These are phyloP conservation scores for Paecilomyces niveus DNA, from an alignment of 2,329 filamentous ascomycete species.

Conservation along the genomic window DNA sequence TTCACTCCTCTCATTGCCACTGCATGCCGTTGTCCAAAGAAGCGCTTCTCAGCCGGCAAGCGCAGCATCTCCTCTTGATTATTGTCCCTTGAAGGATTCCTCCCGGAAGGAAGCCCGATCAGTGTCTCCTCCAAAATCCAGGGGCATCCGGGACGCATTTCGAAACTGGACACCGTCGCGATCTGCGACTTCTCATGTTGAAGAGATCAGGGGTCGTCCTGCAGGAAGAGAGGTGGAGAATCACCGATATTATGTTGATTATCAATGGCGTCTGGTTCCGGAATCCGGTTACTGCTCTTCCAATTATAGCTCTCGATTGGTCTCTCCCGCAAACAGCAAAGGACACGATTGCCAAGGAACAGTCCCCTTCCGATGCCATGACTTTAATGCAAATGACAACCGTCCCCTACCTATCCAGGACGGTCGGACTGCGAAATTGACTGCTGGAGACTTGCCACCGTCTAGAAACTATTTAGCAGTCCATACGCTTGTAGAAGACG, in stretches of 20 bases:
- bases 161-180: conserved; percentile 21
- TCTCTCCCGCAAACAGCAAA: conserved; percentile 5
- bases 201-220: neutral
- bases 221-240: neutral
- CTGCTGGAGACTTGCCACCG: conserved; percentile 16
- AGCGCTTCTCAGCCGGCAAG: conserved; percentile 30
- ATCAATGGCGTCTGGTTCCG: neutral
- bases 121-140: conserved; percentile 29
- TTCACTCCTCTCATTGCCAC: conserved; percentile 18
- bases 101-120: conserved; percentile 24
- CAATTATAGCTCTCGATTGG: conserved; percentile 5
- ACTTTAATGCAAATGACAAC: conserved; percentile 4
- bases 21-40: conserved; percentile 17
- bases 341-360: conserved; percentile 2
- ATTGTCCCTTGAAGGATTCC: conserved; percentile 16
- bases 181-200: conserved; percentile 9
- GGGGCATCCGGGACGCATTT: conserved; percentile 31
- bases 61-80: conserved; percentile 12
- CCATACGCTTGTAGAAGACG: conserved; percentile 13
- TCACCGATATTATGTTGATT: neutral
- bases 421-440: conserved; percentile 29
- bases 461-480: conserved; percentile 21
- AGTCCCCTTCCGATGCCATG: conserved; percentile 12
- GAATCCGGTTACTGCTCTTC: conserved; percentile 5
- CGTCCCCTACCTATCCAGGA: conserved; percentile 26